phyloP scores from a whole-genome alignment of 768 basidiomycete genomes.

The Russula sp. region DNA sequence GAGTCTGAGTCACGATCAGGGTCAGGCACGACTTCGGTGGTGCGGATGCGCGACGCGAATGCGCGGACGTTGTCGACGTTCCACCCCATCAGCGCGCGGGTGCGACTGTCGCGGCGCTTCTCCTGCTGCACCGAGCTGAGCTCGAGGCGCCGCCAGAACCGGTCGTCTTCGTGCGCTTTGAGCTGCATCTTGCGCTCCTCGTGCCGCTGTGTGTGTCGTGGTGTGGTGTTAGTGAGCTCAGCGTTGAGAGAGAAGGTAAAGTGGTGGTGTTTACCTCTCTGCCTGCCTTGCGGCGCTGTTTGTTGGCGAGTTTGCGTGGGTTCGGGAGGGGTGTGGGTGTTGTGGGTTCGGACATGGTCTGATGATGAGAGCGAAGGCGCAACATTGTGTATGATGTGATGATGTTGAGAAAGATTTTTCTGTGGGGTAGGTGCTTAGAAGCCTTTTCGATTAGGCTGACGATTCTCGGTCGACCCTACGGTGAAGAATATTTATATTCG shows the following conservation, averaged over 20 bases:
- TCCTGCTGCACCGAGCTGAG: neutral
- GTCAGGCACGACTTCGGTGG: neutral
- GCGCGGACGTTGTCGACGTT: neutral
- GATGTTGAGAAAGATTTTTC: neutral
- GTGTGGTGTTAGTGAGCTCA: neutral
- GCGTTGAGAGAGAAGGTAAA: neutral
- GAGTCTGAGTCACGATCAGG: neutral
- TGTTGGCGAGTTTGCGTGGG: constrained; percentile 12
- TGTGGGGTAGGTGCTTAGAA: neutral
- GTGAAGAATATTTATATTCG: neutral
- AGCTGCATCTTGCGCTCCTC: constrained; percentile 8
- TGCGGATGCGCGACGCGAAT: neutral
- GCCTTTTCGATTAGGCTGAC: neutral
- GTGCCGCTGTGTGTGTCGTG: constrained; percentile 8
- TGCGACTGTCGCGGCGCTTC: neutral
- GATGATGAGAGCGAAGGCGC: neutral
- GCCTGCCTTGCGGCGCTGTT: constrained; percentile 11
- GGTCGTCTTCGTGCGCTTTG: neutral
- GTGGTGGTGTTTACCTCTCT: constrained; percentile 4
- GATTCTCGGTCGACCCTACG: neutral
- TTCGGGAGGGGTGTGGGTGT: neutral
- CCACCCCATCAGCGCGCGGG: constrained; percentile 1
- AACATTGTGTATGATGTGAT: neutral
- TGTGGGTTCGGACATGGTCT: neutral
- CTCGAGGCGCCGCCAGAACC: neutral